Conservation (phyloP, 2,329 filamentous ascomycete genomes). For the Exophiala mesophila region DNA sequence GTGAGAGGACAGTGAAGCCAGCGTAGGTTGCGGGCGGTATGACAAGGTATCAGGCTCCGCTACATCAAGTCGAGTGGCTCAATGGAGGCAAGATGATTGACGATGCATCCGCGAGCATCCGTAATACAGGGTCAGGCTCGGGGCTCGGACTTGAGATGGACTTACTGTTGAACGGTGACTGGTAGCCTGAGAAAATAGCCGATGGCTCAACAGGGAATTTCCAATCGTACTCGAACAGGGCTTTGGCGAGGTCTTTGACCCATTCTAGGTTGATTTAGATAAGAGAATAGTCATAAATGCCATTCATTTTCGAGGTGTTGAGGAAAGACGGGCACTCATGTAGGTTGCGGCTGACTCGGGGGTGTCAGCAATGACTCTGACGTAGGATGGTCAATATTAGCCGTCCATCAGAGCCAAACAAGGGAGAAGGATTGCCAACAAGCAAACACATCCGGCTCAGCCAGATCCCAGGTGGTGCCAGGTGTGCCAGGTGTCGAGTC, state of each 20-base stretch:
- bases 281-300: background rate
- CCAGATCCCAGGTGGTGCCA: too few relatives aligned
- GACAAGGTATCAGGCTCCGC: constrained; percentile 1
- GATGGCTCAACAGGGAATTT: background rate
- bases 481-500: too few relatives aligned
- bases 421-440: too few relatives aligned
- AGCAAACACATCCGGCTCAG: too few relatives aligned
- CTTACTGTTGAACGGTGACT: background rate
- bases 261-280: background rate
- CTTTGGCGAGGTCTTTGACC: background rate
- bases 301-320: background rate
- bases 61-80: background rate
- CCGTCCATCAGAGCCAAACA: too few relatives aligned
- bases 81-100: background rate
- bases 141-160: background rate
- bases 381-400: background rate
- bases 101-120: background rate
- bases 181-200: background rate
- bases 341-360: background rate
- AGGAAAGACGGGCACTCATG: background rate
- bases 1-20: background rate
- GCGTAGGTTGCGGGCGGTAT: background rate
- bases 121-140: background rate
- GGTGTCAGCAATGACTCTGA: background rate
- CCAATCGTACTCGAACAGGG: background rate